A percentile compares a stretch with the other conserved stretches of the same genome.
Conservation (phyloP, 805 yeast species). For the Millerozyma miso region DNA sequence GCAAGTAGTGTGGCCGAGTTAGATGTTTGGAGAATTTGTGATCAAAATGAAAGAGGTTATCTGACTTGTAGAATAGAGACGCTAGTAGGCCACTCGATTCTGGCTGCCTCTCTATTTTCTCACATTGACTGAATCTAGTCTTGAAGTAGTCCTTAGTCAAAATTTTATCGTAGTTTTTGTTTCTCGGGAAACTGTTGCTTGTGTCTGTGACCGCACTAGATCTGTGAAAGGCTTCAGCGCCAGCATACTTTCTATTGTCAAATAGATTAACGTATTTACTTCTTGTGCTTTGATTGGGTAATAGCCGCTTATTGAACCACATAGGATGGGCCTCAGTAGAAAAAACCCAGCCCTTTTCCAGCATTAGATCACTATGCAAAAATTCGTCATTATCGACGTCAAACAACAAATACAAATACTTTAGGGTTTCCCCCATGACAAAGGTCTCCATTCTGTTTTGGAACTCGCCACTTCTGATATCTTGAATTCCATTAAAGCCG, state of each 20-base stretch:
- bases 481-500: constrained; percentile 77
- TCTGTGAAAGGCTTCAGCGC: neutral
- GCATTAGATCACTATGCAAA: constrained; percentile 30
- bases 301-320: constrained; percentile 49
- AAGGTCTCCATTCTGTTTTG: constrained; percentile 91
- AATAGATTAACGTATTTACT: neutral
- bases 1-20: constrained; percentile 36
- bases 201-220: neutral
- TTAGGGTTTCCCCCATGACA: constrained; percentile 81
- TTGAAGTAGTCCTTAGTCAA: constrained; percentile 14
- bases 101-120: constrained; percentile 20
- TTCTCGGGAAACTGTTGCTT: constrained; percentile 10
- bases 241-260: too few relatives aligned
- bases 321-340: constrained; percentile 92
- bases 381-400: constrained; percentile 54
- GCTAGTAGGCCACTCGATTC: constrained; percentile 15
- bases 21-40: constrained; percentile 35
- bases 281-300: neutral
- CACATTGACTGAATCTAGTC: constrained; percentile 23
- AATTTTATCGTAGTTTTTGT: constrained; percentile 5
- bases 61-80: constrained; percentile 38
- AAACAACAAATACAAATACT: constrained; percentile 76
- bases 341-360: constrained; percentile 50
- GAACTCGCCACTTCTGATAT: constrained; percentile 54
- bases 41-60: constrained; percentile 45